Base-by-base conservation (phyloP, 2,329 filamentous ascomycete genomes). In the Pyricularia sp. region DNA sequence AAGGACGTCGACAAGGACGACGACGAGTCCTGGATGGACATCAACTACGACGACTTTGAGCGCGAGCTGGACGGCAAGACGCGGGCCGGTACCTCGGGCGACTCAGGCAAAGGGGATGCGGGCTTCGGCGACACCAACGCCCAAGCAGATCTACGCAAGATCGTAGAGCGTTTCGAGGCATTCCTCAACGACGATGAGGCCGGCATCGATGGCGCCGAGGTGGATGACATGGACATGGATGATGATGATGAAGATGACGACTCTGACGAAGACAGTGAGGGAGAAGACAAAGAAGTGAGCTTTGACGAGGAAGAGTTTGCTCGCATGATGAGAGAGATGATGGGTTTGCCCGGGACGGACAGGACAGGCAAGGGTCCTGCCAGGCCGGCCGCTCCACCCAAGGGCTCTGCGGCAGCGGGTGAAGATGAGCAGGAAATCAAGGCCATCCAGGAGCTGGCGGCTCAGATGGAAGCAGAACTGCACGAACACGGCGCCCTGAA, bases 101-200 rank as follows among this genome's bases (percentile, higher is more conserved):
- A 80, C 72, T 81, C 69, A 55, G 69, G 63, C 31, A 70, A 69
- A 12, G 55, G 5, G n/a, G 69, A 72, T 64, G 23, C 73, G 69
- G 84, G 83, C 0, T 88, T 92, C 75, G 91, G 90, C 1, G 88
- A 93, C 75, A 81, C 85, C 4, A 83, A 82, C 28, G 86, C 89
- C 0, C 89, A 94, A 74, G 88, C 88, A 4, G 91, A 97, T 76
- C 82, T 99, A 26, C 89, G 91, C 68, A 94, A 94, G 75, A 97
- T 98, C 77, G 95, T 99, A 0, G 90, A 92, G 65, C 88, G 93
- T n/a, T 98, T 99, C 75, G 93, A 97, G 75, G 84, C 91, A 14
- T 98, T 99, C 73, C 79, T 99, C 64, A 92, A 96, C 69, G 92
- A 98, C 73, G 91, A 96, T 12, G 86, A 85, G 64, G 93, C 93